Evolutionary conservation across 164 flowering plant species (phyloP), one percentile per base, ranked within the genome.

Genomic region (Vitis cinerea): DNA sequence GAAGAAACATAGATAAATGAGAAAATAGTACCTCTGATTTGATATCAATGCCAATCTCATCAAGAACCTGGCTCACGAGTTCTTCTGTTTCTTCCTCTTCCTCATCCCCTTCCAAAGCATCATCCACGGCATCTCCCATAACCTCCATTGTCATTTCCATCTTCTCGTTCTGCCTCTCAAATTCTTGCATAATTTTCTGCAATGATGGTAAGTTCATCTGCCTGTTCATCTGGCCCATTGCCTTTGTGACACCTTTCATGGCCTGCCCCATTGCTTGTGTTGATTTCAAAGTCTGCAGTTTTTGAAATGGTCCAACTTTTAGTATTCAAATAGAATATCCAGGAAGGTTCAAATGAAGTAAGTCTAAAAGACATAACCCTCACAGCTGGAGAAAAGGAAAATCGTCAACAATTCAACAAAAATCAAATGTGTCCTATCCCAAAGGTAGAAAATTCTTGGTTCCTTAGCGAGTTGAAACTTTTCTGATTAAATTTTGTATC

Each of bases 261-360:
- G 94, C 94, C 76, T 91, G 91, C 15, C 97, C 97, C 97, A 89
- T 91, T 65, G 94, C 94, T 83, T 89, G 97, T 19, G 94, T 91
- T n/a, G 97, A 89, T 81, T 89, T 89, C 77, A 89, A 63, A 47
- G 92, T 91, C 94, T 91, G 79, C 29, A 37, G 44, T 37, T 37
- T 37, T 37, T 37, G 4, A 37, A 37, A 37, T 37, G 44, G 44
- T 37, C 7, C 44, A 37, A 37, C 44, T 37, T 6, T 37, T 37
- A 37, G 7, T 37, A 37, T 3, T 37, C 44, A 37, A 37, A 37
- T 37, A 37, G 44, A 37, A 37, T 37, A 37, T 37, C 44, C 4
- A 37, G 5, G 44, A 37, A 37, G 44, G 44, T 37, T 37, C 44
- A 37, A 37, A 37, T 37, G 44, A 37, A 37, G 8, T 23, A 37